Percentiles rank a stretch among this genome's conserved stretches.
phyloP scores from a whole-genome alignment of 148 eudicot species.

The Arbutus unedo region DNA sequence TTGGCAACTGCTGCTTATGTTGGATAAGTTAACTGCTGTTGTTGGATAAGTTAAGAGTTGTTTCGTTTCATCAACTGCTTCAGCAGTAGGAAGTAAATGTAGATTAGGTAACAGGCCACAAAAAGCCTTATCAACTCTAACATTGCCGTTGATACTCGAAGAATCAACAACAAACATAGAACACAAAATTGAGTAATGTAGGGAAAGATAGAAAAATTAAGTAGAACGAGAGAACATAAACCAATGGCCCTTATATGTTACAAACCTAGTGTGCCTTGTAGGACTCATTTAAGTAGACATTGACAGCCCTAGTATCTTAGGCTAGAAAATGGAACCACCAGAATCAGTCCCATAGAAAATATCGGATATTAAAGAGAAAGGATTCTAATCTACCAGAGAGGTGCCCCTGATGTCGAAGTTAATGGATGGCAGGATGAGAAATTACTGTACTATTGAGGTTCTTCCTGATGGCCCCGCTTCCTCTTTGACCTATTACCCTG shows the following conservation, averaged over 20 bases:
- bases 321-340: background rate
- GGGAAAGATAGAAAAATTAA: background rate
- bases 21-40: too few relatives aligned
- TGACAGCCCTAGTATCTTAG: background rate
- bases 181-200: background rate
- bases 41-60: too few relatives aligned
- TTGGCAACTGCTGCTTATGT: too few relatives aligned
- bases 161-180: background rate
- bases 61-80: too few relatives aligned
- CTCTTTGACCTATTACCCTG: background rate
- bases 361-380: background rate
- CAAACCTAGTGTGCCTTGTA: background rate
- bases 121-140: background rate
- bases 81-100: too few relatives aligned
- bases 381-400: background rate
- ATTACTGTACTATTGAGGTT: background rate
- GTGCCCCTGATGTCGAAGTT: background rate
- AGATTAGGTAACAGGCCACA: too few relatives aligned
- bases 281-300: background rate
- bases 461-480: background rate
- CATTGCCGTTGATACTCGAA: background rate
- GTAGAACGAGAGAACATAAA: background rate
- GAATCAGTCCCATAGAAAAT: background rate
- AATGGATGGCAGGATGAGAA: background rate
- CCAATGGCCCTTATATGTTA: background rate